Evolutionary conservation across 768 basidiomycete genomes (phyloP).

Genomic region (Lactifluus hygrophoroides): DNA sequence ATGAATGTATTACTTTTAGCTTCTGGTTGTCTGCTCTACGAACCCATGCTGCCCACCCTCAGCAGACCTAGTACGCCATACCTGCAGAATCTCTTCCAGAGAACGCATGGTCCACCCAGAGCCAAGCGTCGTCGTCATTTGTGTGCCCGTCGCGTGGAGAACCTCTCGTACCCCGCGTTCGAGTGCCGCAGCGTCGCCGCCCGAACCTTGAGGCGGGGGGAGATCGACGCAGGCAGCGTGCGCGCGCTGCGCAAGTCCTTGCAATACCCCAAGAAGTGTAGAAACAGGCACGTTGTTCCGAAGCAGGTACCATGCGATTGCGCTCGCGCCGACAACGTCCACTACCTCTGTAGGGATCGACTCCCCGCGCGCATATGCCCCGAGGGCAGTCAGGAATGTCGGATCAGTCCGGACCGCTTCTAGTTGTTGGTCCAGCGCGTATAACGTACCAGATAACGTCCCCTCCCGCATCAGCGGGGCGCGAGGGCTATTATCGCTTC

Average conservation of each 20-base stretch:
- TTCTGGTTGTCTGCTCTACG: neutral
- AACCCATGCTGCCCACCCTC: neutral
- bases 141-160: slow-evolving; percentile 75
- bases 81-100: slow-evolving; percentile 54
- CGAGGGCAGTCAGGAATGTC: slow-evolving; percentile 37
- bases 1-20: too few relatives aligned
- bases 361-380: slow-evolving; percentile 51
- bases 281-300: slow-evolving; percentile 64
- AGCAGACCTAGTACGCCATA: slow-evolving; percentile 35
- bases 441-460: slow-evolving; percentile 56
- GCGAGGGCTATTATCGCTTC: slow-evolving; percentile 53
- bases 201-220: slow-evolving; percentile 44
- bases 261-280: slow-evolving; percentile 53
- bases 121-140: slow-evolving; percentile 61
- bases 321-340: slow-evolving; percentile 26
- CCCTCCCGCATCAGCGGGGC: slow-evolving; percentile 65
- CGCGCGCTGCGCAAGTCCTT: slow-evolving; percentile 53
- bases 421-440: slow-evolving; percentile 52
- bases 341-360: slow-evolving; percentile 22
- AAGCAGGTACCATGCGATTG: slow-evolving; percentile 64
- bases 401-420: slow-evolving; percentile 36
- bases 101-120: slow-evolving; percentile 68
- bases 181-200: slow-evolving; percentile 26
- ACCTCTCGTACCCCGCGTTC: slow-evolving; percentile 74
- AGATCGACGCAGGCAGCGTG: slow-evolving; percentile 44